Evolutionary conservation across 2,329 filamentous ascomycete species (phyloP), one percentile per base, ranked within the genome.

Genomic region (Neonectria faginata): DNA sequence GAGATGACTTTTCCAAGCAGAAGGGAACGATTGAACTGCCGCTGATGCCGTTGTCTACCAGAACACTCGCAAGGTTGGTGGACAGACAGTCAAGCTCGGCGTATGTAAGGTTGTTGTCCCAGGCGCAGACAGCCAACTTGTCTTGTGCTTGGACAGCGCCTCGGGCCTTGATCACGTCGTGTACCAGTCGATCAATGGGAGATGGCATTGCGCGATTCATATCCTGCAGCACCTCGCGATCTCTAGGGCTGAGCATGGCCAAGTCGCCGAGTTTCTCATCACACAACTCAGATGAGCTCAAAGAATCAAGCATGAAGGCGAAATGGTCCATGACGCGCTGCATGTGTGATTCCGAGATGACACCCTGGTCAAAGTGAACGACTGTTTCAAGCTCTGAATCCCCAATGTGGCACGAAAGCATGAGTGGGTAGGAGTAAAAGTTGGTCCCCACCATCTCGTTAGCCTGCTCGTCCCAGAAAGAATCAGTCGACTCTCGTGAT

Each of bases 81-180:
- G 39, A 42, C 8, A 42, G 39, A 20, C 3, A 3, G 39, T 55
- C 50, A 5, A 83, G 71, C 14, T 83, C 77, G 29, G 67, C 52
- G 56, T 83, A 83, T 2, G 80, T 81, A 45, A 82, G 78, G 20
- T 62, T 67, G 5, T 78, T 78, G 55, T 83, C 82, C 81, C 80
- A 83, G 1, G 81, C 78, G 50, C 77, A 70, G 10, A 83, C 39
- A 6, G 62, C 61, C 31, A 51, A 3, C 18, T 71, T 64, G 10
- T 68, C 59, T 3, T 44, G 41, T 2, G 44, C 6, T 36, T 72
- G 61, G 2, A 12, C 18, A 1, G 14, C 0, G 9, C 29, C 42
- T 14, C 31, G 31, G 1, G n/a, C 22, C 18, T 22, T 3, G 10
- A 70, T 33, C 10, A 39, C 45, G 16, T 70, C 45, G 4, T 70